Evolutionary conservation across 768 basidiomycete species (phyloP).

Genomic region (Panellus pusillus): DNA sequence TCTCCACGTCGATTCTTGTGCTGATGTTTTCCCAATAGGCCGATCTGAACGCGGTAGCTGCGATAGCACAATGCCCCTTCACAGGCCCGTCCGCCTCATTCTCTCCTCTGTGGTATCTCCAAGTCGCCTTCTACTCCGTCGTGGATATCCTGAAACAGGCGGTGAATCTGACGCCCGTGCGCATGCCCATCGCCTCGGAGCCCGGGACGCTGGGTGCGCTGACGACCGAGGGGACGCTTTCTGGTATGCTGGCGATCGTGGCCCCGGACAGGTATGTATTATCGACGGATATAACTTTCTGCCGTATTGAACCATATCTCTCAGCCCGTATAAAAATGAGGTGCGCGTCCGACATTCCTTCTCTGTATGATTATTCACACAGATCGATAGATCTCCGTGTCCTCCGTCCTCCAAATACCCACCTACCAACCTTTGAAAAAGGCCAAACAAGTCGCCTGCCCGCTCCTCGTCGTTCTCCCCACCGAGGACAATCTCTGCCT

Average conservation of each 20-base stretch:
- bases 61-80: slow-evolving; percentile 36
- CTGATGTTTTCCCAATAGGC: slow-evolving; percentile 15
- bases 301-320: background rate
- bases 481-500: slow-evolving; percentile 23
- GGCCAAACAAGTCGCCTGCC: slow-evolving; percentile 17
- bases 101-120: slow-evolving; percentile 18
- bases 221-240: slow-evolving; percentile 20
- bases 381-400: slow-evolving; percentile 8
- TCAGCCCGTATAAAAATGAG: slow-evolving; percentile 16
- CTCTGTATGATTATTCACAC: background rate
- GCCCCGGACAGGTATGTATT: slow-evolving; percentile 9
- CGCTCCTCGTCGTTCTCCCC: slow-evolving; percentile 23
- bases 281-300: background rate
- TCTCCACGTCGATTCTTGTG: background rate
- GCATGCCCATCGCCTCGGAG: slow-evolving; percentile 29
- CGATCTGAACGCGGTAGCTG: slow-evolving; percentile 28
- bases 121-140: slow-evolving; percentile 21
- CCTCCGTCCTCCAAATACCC: slow-evolving; percentile 14
- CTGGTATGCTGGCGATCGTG: slow-evolving; percentile 23
- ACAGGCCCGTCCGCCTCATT: slow-evolving; percentile 19
- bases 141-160: slow-evolving; percentile 28
- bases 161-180: slow-evolving; percentile 27
- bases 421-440: slow-evolving; percentile 20
- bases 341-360: background rate
- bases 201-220: slow-evolving; percentile 31